A percentile compares a stretch with the other conserved stretches of the same genome.
phyloP scores from a whole-genome alignment of 108 stramenopile species.

The Skeletonema marinoi region DNA sequence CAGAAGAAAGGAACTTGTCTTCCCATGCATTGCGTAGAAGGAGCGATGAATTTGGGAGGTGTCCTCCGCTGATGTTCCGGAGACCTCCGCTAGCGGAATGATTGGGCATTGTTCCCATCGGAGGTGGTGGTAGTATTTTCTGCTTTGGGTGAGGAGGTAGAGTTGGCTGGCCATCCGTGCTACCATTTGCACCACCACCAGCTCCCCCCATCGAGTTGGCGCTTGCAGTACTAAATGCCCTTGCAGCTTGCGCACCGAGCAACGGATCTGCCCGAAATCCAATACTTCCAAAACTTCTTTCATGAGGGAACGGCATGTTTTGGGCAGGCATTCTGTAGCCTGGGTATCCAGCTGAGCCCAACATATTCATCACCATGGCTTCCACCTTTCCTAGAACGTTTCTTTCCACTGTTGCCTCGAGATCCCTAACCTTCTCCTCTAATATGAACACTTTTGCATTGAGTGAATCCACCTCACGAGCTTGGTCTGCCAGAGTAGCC shows the following conservation, averaged over 20 bases:
- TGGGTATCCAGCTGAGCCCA: constrained; percentile 11
- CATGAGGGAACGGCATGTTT: constrained; percentile 1
- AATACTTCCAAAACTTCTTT: constrained; percentile 25
- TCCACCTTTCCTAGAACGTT: constrained; percentile 32
- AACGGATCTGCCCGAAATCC: neutral
- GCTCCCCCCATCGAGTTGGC: constrained; percentile 53
- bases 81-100: constrained; percentile 50
- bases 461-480: constrained; percentile 66
- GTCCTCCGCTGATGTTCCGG: constrained; percentile 47
- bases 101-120: neutral
- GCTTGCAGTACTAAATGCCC: constrained; percentile 38
- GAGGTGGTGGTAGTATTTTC: constrained; percentile 58
- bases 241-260: constrained; percentile 25
- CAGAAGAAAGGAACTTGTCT: constrained; percentile 76
- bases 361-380: constrained; percentile 28
- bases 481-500: constrained; percentile 44
- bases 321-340: neutral
- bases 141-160: constrained; percentile 88
- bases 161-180: constrained; percentile 41
- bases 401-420: constrained; percentile 23
- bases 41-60: constrained; percentile 52
- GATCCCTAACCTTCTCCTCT: constrained; percentile 43
- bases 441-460: constrained; percentile 56
- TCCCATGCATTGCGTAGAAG: constrained; percentile 74
- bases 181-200: constrained; percentile 27